Evolutionary conservation across 345 rosid species (phyloP).

Genomic region (Moricandia moricandioides): DNA sequence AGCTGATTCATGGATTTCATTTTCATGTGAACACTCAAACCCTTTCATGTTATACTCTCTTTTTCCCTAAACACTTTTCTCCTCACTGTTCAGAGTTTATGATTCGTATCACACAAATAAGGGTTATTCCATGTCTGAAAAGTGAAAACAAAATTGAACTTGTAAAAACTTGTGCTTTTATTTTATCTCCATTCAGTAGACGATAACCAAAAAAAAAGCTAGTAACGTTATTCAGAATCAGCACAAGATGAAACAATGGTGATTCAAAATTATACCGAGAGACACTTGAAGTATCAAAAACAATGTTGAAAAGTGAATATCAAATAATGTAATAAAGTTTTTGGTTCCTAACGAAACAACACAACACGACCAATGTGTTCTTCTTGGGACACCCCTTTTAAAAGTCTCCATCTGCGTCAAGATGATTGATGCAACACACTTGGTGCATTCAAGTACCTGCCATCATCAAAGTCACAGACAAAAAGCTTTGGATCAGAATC

Average conservation of each 20-base stretch:
- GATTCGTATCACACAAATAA: background rate
- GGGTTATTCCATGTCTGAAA: background rate
- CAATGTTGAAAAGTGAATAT: constrained; percentile 1
- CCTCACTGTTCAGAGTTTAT: background rate
- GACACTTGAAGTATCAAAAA: background rate
- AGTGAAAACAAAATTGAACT: background rate
- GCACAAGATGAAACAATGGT: constrained; percentile 11
- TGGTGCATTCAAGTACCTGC: constrained; percentile 70
- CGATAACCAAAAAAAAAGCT: background rate
- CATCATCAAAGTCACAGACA: constrained; percentile 16
- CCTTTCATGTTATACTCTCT: background rate
- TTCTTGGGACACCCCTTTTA: constrained; percentile 35
- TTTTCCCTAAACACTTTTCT: background rate
- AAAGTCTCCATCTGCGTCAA: constrained; percentile 33
- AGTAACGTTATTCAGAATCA: no score
- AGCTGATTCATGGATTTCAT: constrained; percentile 1
- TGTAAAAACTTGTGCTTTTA: background rate
- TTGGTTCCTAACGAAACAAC: constrained; percentile 15
- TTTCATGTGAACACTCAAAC: constrained; percentile 7
- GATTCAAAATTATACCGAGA: background rate
- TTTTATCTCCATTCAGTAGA: background rate
- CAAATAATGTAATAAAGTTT: background rate
- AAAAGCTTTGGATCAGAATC: constrained; percentile 5
- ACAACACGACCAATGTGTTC: constrained; percentile 30
- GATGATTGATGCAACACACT: constrained; percentile 36